Evolutionary conservation across 2,329 filamentous ascomycete species (phyloP).

Genomic region (Scorias spongiosa): DNA sequence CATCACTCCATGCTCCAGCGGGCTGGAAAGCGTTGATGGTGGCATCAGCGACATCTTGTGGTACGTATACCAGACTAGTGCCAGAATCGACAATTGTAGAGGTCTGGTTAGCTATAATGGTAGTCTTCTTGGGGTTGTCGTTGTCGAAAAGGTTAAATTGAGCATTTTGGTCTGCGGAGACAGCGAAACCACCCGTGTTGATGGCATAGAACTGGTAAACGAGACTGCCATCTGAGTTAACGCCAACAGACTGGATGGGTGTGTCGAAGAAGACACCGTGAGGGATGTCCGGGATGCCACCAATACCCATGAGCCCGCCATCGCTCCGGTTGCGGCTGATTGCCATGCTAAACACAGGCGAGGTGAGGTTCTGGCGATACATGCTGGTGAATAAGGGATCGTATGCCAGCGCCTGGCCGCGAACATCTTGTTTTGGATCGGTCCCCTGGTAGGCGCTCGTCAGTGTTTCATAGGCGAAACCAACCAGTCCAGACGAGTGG

Average conservation of each 20-base stretch:
- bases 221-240: slow-evolving; percentile 13
- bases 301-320: slow-evolving; percentile 34
- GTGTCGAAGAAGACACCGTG: slow-evolving; percentile 21
- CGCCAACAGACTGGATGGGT: slow-evolving; percentile 19
- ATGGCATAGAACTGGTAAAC: slow-evolving; percentile 26
- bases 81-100: slow-evolving; percentile 32
- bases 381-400: slow-evolving; percentile 37
- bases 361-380: slow-evolving; percentile 27
- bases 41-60: slow-evolving; percentile 20
- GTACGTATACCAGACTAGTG: slow-evolving; percentile 27
- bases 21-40: slow-evolving; percentile 30
- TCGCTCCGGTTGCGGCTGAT: slow-evolving; percentile 20
- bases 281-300: slow-evolving; percentile 32
- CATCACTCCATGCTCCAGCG: slow-evolving; percentile 20
- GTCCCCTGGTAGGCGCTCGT: slow-evolving; percentile 26
- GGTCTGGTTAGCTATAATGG: slow-evolving; percentile 15
- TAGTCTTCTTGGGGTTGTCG: slow-evolving; percentile 7
- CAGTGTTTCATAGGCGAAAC: slow-evolving; percentile 35
- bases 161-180: slow-evolving; percentile 7
- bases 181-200: slow-evolving; percentile 18
- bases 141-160: slow-evolving; percentile 13
- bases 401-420: slow-evolving; percentile 22
- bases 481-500: slow-evolving; percentile 33
- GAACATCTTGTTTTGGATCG: slow-evolving; percentile 9
- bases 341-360: slow-evolving; percentile 35